Conservation (phyloP, 2,329 filamentous ascomycete genomes). For the Fusarium scirpi region DNA sequence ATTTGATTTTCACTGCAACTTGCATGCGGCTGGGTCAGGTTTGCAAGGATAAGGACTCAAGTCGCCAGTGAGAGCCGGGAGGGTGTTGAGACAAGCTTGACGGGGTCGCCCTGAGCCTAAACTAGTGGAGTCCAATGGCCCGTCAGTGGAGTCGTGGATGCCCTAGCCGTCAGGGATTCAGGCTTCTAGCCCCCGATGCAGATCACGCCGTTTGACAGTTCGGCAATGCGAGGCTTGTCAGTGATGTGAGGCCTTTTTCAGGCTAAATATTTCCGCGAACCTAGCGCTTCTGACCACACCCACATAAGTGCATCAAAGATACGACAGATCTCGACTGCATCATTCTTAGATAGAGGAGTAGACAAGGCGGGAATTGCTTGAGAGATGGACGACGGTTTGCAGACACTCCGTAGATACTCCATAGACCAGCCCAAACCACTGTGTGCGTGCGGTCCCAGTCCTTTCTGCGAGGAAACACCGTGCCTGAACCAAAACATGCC, state of each 20-base stretch:
- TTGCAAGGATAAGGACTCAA: slow-evolving; percentile 37
- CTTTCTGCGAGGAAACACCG: background rate
- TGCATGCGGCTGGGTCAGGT: slow-evolving; percentile 40
- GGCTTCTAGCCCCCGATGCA: slow-evolving; percentile 47
- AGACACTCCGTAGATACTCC: background rate
- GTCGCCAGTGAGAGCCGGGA: slow-evolving; percentile 29
- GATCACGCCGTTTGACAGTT: slow-evolving; percentile 50
- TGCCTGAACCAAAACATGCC: background rate
- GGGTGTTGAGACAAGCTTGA: slow-evolving; percentile 45
- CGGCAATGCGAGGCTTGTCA: slow-evolving; percentile 40
- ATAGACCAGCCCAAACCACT: background rate
- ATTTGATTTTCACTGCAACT: slow-evolving; percentile 47
- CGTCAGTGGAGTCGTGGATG: slow-evolving; percentile 34
- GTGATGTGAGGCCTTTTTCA: slow-evolving; percentile 23
- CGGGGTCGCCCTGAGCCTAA: slow-evolving; percentile 41
- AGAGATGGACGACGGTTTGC: background rate
- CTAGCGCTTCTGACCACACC: background rate
- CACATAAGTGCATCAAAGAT: background rate
- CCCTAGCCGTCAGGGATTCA: slow-evolving; percentile 46
- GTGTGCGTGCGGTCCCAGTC: background rate
- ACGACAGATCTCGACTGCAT: background rate
- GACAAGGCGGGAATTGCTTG: background rate
- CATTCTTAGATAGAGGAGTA: background rate
- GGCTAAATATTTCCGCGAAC: slow-evolving; percentile 16
- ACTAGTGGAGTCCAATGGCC: slow-evolving; percentile 33